Percentiles rank a stretch among this genome's conserved stretches.
These are phyloP conservation scores for Paxillus rubicundulus DNA, from an alignment of 768 basidiomycete species.

Conservation along the genomic window DNA sequence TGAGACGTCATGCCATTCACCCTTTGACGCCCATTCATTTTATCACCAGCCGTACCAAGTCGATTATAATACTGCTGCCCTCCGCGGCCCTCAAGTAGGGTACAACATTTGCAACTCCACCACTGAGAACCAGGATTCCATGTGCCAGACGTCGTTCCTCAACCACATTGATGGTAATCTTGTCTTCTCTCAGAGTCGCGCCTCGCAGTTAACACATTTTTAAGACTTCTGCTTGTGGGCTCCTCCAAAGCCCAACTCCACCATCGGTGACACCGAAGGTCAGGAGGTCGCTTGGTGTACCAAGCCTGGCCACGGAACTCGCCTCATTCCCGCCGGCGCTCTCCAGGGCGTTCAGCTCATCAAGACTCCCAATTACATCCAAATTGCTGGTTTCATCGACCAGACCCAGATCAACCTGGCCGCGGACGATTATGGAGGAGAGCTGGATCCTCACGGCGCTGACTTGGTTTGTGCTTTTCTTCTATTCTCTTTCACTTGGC, in stretches of 20 bases:
- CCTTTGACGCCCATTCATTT: not conserved
- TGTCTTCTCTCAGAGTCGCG: not conserved
- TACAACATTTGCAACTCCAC: constrained; percentile 71
- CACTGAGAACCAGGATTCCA: constrained; percentile 56
- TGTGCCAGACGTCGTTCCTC: constrained; percentile 67
- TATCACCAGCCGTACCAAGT: constrained; percentile 48
- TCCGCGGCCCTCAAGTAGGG: constrained; percentile 59
- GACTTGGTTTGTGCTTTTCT: constrained; percentile 43
- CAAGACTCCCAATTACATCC: constrained; percentile 53
- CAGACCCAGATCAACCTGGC: constrained; percentile 56
- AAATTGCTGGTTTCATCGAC: constrained; percentile 62
- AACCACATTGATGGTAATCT: constrained; percentile 48
- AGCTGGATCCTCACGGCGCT: constrained; percentile 75
- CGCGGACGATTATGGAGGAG: constrained; percentile 63
- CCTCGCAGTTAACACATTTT: constrained; percentile 24
- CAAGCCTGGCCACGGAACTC: constrained; percentile 61
- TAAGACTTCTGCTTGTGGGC: constrained; percentile 75
- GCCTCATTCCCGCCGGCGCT: constrained; percentile 64
- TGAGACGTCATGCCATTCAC: constrained; percentile 17
- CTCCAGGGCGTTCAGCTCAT: constrained; percentile 65
- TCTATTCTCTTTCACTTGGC: constrained; percentile 11
- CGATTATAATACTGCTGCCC: constrained; percentile 37
- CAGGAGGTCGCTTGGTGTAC: constrained; percentile 74
- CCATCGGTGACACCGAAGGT: constrained; percentile 66
- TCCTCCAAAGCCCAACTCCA: constrained; percentile 44